phyloP scores from a whole-genome alignment of 1,139 yeast genomes.

The Saccharomycopsis phalli region DNA sequence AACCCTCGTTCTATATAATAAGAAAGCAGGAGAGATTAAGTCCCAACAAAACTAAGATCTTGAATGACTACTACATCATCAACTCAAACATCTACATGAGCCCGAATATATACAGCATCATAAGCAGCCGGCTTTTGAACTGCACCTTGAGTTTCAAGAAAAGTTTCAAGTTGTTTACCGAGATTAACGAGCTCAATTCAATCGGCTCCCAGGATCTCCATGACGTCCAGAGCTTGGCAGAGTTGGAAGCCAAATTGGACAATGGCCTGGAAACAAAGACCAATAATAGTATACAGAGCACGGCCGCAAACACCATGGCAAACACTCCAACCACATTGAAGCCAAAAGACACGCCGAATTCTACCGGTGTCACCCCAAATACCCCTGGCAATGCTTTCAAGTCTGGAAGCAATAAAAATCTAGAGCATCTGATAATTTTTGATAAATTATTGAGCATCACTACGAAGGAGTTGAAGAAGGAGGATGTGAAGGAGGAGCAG shows the following conservation, averaged over 20 bases:
- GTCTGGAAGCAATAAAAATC: background rate
- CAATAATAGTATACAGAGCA: background rate
- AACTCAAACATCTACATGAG: slow-evolving; percentile 94
- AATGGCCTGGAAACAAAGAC: background rate
- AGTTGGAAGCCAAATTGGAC: slow-evolving; percentile 4
- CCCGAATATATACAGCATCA: slow-evolving; percentile 51
- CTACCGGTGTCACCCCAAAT: background rate
- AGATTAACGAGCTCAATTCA: slow-evolving; percentile 11
- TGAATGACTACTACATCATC: slow-evolving; percentile 74
- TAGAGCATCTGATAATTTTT: slow-evolving; percentile 7
- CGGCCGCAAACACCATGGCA: slow-evolving; percentile 1
- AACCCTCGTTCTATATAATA: slow-evolving; percentile 89
- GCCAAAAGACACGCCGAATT: slow-evolving; percentile 1
- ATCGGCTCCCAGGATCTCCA: slow-evolving; percentile 12
- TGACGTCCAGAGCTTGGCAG: slow-evolving; percentile 2
- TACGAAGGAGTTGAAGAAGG: background rate
- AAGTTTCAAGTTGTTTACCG: slow-evolving; percentile 11
- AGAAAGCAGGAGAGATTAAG: slow-evolving; percentile 65
- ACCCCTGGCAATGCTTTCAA: background rate
- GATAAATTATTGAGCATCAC: slow-evolving; percentile 10
- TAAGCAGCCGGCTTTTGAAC: slow-evolving; percentile 43
- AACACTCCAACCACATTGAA: background rate
- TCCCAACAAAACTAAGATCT: slow-evolving; percentile 41
- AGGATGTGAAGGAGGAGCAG: background rate
- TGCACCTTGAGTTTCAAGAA: slow-evolving; percentile 13